Base-by-base conservation (phyloP, 805 yeast genomes). In the Zygotorulaspora chibaensis region DNA sequence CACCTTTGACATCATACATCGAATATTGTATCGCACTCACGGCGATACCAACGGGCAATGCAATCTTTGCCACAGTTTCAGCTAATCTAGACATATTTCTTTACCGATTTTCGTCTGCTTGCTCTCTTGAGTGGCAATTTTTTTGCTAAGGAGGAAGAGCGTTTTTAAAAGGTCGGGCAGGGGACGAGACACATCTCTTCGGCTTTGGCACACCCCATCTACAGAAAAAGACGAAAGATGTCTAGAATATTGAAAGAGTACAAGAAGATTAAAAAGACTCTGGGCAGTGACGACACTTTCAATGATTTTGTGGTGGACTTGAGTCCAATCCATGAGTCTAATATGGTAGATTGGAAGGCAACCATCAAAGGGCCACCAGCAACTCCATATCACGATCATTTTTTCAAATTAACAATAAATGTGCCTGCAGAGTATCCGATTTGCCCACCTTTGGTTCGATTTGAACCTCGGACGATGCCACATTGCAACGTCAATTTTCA, bases 1-100 rank as follows among this genome's bases (percentile, higher is more conserved):
- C 99, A 49, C 99, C 99, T 62, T 84, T 82, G 31, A 93, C 99
- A 62, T 93, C 98, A 65, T 88, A 93, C 70, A 93, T 73, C 25
- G 97, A 82, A 57, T 84, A 80, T 62, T 88, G 91, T 8, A 83
- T 84, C 9, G 84, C 81, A 30, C 87, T 73, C 42, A 83, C 64
- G 16, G 84, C 82, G 11, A 83, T 61, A 59, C 90, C 90, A 3
- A 77, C 75, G 8, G 93, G 93, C 29, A 84, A 65, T 3, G 91
- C 91, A 47, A 86, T 65, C 56, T 62, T 65, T 16, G 63, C 56
- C 20, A 63, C 36, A 13, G 54, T 47, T 41, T 62, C 66, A 4
- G 62, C 54, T 2, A 61, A 41, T 52, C 57, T 59, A 28, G 56
- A 50, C 15, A 15, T 29, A 20, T 12, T 28, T 20, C 10, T 34